phyloP scores from a whole-genome alignment of 148 eudicot genomes.

The Chenopodium suecicum region DNA sequence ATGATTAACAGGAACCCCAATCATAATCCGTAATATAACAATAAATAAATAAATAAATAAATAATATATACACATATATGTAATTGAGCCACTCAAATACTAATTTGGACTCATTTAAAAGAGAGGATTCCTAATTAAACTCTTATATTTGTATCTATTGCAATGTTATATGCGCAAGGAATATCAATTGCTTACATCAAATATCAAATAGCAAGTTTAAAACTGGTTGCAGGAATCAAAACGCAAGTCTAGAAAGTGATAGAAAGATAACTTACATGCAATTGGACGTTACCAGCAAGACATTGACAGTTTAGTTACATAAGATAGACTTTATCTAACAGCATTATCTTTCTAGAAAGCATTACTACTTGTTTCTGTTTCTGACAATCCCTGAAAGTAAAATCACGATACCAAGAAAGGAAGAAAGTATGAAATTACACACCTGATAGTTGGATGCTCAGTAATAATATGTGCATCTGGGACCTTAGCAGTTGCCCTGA shows the following conservation, averaged over 20 bases:
- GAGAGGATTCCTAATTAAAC: not conserved
- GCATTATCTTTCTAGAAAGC: not conserved
- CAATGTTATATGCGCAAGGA: not conserved
- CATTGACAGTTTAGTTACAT: not conserved
- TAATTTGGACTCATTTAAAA: not conserved
- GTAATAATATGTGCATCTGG: slow-evolving; percentile 88
- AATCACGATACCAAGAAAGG: not conserved
- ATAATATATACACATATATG: not conserved
- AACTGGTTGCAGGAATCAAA: not conserved
- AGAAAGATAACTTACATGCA: not conserved
- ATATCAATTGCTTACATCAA: not conserved
- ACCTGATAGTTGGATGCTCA: slow-evolving; percentile 87
- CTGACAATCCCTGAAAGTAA: not conserved
- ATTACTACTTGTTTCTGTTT: not conserved
- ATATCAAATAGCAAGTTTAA: not conserved
- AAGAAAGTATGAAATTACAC: not conserved
- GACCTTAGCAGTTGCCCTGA: slow-evolving; percentile 81
- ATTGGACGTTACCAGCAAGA: no score
- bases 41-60: no score
- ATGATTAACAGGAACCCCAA: not conserved
- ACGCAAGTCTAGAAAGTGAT: not conserved
- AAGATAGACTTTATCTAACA: not conserved
- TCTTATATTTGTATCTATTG: not conserved
- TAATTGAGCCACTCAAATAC: not conserved
- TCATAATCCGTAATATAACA: not conserved